A percentile compares a stretch with the other conserved stretches of the same genome.
Evolutionary conservation across 1,284 basidiomycete genomes (phyloP).

Genomic region (Ceraceosorus guamensis): DNA sequence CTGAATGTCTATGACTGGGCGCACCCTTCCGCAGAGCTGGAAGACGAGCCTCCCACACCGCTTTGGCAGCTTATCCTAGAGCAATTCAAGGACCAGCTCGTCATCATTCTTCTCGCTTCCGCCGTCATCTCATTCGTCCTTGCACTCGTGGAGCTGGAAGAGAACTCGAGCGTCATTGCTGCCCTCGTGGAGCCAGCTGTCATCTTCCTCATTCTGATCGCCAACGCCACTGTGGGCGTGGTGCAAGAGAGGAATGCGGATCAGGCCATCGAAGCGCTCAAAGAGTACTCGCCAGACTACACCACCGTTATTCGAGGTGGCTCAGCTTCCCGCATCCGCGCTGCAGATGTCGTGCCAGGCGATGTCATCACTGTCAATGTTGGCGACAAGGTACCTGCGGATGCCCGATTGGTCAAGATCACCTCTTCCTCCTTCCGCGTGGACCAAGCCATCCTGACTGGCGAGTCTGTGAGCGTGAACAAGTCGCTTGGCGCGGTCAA

Average conservation of each 20-base stretch:
- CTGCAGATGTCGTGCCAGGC: constrained; percentile 42
- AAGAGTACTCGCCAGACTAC: constrained; percentile 43
- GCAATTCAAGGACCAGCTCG: constrained; percentile 65
- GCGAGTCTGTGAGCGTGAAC: constrained; percentile 44
- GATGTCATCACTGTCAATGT: constrained; percentile 43
- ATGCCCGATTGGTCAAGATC: constrained; percentile 42
- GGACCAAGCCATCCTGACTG: constrained; percentile 47
- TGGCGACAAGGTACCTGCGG: constrained; percentile 46
- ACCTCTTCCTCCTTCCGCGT: constrained; percentile 39
- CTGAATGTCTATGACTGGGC: too few species aligned
- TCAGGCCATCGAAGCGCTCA: constrained; percentile 46
- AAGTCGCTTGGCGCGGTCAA: constrained; percentile 29
- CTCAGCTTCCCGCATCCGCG: constrained; percentile 21
- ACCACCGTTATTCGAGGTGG: constrained; percentile 37
- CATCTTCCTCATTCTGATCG: constrained; percentile 47
- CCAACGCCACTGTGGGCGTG: constrained; percentile 47
- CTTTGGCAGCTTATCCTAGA: constrained; percentile 88
- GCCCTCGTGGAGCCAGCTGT: constrained; percentile 46
- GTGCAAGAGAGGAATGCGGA: constrained; percentile 47
- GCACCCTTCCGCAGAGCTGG: too few species aligned
- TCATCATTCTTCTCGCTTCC: constrained; percentile 44
- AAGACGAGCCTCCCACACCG: constrained; percentile 68
- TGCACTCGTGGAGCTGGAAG: constrained; percentile 32
- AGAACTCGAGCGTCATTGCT: constrained; percentile 37
- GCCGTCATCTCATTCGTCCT: constrained; percentile 46